Evolutionary conservation across 148 eudicot species (phyloP), one percentile per base, ranked within the genome.

Genomic region (Rhododendron williamsianum): DNA sequence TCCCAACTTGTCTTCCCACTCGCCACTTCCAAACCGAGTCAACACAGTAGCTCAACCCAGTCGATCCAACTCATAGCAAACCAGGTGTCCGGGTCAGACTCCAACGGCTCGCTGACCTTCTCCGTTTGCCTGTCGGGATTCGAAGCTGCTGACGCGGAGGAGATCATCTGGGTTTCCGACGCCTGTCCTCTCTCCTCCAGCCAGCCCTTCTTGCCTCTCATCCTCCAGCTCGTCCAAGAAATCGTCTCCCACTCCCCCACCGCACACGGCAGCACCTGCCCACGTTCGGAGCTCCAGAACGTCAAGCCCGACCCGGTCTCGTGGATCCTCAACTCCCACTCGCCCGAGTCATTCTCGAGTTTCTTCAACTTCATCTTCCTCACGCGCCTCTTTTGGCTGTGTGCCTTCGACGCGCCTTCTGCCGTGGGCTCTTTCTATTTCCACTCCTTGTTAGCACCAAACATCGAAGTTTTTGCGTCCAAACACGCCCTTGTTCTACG

Each of bases 391-490:
- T 97, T 97, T 76, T 97, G 95, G 94, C 35, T 93, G 27, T 95
- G 99, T 85, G 95, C 89, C 16, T 93, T 92, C 51, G 93, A 94
- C 83, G 90, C 98, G 4, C 94, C 98, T 6, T 88, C 91, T 6
- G 94, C 92, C 0, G 91, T 94, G 0, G 99, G 98, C 13, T 94
- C 94, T 0, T 79, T 97, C 56, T 97, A 91, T 86, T 94, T 97
- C 91, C 87, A 94, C 82, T 91, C 91, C 23, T 48, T 96, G 36
- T 77, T 96, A 7, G 86, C 89, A 35, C 98, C 97, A 4, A 93
- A 92, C 83, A 88, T 96, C 2, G 92, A 92, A 15, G 58, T 19
- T 52, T 76, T 93, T 88, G 87, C 98, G 84, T 85, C 92, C 58
- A 86, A 81, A 15, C 88, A 90, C 81, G 86, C 81, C 45, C 90